Base-by-base conservation (phyloP, 805 yeast species). In the Metschnikowia matae region DNA sequence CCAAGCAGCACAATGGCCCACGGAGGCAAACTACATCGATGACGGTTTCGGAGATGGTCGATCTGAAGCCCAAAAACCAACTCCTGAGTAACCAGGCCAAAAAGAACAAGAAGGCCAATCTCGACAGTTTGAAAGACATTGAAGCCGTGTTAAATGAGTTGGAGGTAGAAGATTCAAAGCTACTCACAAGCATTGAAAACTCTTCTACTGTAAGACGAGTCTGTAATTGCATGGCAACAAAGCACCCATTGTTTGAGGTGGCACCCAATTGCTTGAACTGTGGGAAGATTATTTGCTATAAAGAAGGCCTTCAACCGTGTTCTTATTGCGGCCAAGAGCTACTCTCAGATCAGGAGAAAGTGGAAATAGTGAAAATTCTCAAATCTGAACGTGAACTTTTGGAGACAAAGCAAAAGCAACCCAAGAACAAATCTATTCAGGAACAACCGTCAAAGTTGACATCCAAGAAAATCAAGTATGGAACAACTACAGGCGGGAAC, bases 221-320 rank as follows among this genome's bases (percentile, higher is more conserved):
- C 4, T 91, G 98, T 63, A 80, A 85, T 54, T 91, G 98, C 62
- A 87, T 85, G 82, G 97, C 92, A 1, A 80, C 86, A 0, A 73
- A 87, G 52, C 99, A 94, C 62, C 96, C 97, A 3, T 69, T 94
- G 31, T 86, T 89, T 54, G 95, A 88, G 50, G 78, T 86, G 55
- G 94, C 95, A 2, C 98, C 99, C 0, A 94, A 94, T 64, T 94
- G 99, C 61, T 68, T 94, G 38, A 83, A 86, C 52, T 94, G 99
- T 65, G 99, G 99, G 10, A 88, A 90, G 65, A 88, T 94, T 39
- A 88, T 94, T 2, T 94, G 99, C 70, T 77, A 79, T 3, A 84
- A 84, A 58, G 98, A 94, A 62, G 98, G 98, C 0, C 70, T 89
- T 21, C 94, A 91, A 52, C 94, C 94, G 3, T 94, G 99, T 62